Base-by-base conservation (phyloP, 495 filamentous ascomycete species). In the Xylaria flabelliformis region DNA sequence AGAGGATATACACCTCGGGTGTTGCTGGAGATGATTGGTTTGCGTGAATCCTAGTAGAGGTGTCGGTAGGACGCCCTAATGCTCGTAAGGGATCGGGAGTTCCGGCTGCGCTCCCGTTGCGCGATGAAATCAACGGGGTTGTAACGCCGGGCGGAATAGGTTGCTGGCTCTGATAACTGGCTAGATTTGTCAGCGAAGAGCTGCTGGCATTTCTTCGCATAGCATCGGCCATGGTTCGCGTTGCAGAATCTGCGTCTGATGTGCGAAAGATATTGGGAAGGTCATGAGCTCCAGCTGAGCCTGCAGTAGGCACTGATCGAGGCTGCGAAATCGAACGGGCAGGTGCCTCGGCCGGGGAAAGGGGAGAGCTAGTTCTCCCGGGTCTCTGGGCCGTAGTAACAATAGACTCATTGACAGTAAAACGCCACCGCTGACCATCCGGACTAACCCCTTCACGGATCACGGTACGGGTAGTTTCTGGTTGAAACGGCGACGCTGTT, bases 1-100 rank as follows among this genome's bases (percentile, higher is more conserved):
- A 88, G 10, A 92, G 78, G 50, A 92, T 83, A 75, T 91, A 92
- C 5, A 90, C 85, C 68, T 87, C 82, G 5, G 88, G 80, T 6
- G 80, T 80, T 12, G 71, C 62, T 64, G 76, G 75, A 15, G 73
- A 53, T 4, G 72, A 36, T 21, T 76, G 76, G n/a, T 67, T 29
- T 24, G 73, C 69, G 13, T 56, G 46, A 53, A 34, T 64, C 32
- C 67, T 9, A 51, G 72, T 73, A 21, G 46, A 67, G 9, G 73
- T 59, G 72, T 36, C 76, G 34, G 70, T 70, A 70, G 73, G 44
- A 67, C 65, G 75, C 63, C 66, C 74, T 53, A 34, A 69, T 67
- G 74, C 77, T 76, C 51, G 77, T 34, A 64, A 72, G 0, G 79
- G 80, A 71, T 85, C 82, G 7, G 84, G 85, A n/a, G 84, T 85